Evolutionary conservation across 2,329 filamentous ascomycete species (phyloP).

Genomic region (Fusarium foetens): DNA sequence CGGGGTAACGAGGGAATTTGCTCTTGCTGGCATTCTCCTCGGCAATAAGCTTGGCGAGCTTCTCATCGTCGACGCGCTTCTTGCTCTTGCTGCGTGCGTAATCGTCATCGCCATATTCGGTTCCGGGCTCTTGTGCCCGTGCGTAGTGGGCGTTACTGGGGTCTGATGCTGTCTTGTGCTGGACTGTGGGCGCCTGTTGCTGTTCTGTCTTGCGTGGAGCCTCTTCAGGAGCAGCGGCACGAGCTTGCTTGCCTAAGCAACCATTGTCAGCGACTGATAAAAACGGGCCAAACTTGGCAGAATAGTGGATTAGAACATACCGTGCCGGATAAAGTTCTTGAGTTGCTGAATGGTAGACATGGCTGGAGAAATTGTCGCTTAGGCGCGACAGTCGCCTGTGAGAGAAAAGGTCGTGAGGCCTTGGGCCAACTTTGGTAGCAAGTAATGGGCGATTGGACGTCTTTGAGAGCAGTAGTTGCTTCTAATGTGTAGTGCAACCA

Average conservation of each 20-base stretch:
- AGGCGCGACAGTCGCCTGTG: slow-evolving; percentile 42
- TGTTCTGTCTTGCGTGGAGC: slow-evolving; percentile 62
- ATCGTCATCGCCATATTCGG: slow-evolving; percentile 73
- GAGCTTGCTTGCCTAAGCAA: slow-evolving; percentile 82
- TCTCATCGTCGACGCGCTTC: slow-evolving; percentile 66
- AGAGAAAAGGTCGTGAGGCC: background rate
- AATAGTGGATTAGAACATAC: slow-evolving; percentile 52
- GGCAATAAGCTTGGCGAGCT: slow-evolving; percentile 85
- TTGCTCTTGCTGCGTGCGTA: slow-evolving; percentile 51
- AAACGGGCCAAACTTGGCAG: background rate
- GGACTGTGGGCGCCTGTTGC: slow-evolving; percentile 61
- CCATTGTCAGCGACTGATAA: slow-evolving; percentile 19
- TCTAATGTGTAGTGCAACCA: slow-evolving; percentile 2
- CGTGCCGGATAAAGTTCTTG: slow-evolving; percentile 98
- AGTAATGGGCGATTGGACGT: slow-evolving; percentile 4
- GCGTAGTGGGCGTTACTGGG: slow-evolving; percentile 51
- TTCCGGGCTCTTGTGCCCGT: slow-evolving; percentile 59
- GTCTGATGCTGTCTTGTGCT: slow-evolving; percentile 61
- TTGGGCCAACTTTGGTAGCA: slow-evolving; percentile 14
- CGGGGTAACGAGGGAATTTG: slow-evolving; percentile 76
- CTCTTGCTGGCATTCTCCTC: slow-evolving; percentile 89
- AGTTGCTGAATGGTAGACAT: slow-evolving; percentile 90
- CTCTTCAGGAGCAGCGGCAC: slow-evolving; percentile 65
- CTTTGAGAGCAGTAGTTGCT: background rate
- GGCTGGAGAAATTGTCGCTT: slow-evolving; percentile 40